Conservation (phyloP, 331 rosid species). For the Cydonia oblonga region DNA sequence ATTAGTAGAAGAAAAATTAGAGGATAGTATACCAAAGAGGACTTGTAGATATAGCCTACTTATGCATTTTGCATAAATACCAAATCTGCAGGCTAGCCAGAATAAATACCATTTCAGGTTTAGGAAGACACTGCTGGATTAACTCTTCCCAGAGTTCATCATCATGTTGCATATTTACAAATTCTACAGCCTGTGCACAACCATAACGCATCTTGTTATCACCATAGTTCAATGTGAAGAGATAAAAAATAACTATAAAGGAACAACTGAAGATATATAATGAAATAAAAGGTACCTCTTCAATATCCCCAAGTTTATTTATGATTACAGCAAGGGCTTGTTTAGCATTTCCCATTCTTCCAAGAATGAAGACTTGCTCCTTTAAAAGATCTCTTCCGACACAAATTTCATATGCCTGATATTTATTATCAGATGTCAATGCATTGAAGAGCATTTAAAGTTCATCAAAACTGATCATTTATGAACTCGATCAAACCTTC, state of each 20-base stretch:
- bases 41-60: too few species aligned
- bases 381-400: slow-evolving; percentile 50
- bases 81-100: not conserved
- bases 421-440: slow-evolving; percentile 15
- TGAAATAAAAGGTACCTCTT: slow-evolving; percentile 49
- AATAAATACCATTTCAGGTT: slow-evolving; percentile 73
- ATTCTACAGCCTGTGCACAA: slow-evolving; percentile 64
- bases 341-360: slow-evolving; percentile 94
- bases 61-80: not conserved
- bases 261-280: not conserved
- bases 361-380: slow-evolving; percentile 93
- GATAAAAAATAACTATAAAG: not conserved
- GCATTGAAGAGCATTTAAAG: slow-evolving; percentile 1
- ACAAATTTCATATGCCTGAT: slow-evolving; percentile 88
- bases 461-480: slow-evolving; percentile 9
- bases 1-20: slow-evolving; percentile 14
- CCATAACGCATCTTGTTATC: not conserved
- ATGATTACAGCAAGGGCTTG: slow-evolving; percentile 82
- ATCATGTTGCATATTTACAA: slow-evolving; percentile 72
- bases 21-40: slow-evolving; percentile 6
- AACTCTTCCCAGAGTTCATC: slow-evolving; percentile 91
- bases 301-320: slow-evolving; percentile 76
- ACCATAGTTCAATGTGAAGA: slow-evolving; percentile 9
- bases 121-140: slow-evolving; percentile 66
- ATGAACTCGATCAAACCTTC: slow-evolving; percentile 50